Percentiles rank a stretch among this genome's conserved stretches.
Evolutionary conservation across 2,329 filamentous ascomycete genomes (phyloP).

Genomic region (Hyphodiscus sp.): DNA sequence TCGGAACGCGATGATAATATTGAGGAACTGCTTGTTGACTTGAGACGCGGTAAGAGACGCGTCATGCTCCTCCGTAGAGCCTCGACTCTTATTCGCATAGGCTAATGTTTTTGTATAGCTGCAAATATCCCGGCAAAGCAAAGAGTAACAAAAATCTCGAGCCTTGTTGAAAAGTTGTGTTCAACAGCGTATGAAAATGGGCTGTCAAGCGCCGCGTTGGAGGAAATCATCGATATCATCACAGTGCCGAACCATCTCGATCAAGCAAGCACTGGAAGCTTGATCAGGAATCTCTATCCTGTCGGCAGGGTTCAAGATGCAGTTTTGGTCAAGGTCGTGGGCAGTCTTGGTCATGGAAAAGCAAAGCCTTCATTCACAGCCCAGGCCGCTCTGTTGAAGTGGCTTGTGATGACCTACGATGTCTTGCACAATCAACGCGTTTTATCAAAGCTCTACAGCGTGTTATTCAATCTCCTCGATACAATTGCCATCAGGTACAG

Average conservation of each 20-base stretch:
- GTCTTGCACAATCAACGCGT: slow-evolving; percentile 56
- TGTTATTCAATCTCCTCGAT: slow-evolving; percentile 76
- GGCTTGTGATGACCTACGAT: slow-evolving; percentile 73
- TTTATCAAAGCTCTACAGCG: slow-evolving; percentile 63
- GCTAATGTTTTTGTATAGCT: slow-evolving; percentile 35
- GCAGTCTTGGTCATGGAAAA: slow-evolving; percentile 69
- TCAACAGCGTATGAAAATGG: slow-evolving; percentile 62
- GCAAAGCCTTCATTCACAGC: slow-evolving; percentile 66
- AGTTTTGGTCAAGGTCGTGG: slow-evolving; percentile 59
- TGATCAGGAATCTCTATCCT: slow-evolving; percentile 73
- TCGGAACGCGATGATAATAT: slow-evolving; percentile 8
- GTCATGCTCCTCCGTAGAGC: slow-evolving; percentile 1
- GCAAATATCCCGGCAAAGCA: slow-evolving; percentile 59
- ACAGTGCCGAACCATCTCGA: slow-evolving; percentile 64
- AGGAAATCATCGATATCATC: slow-evolving; percentile 59
- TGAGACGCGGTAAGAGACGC: slow-evolving; percentile 24
- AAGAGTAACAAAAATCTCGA: slow-evolving; percentile 54
- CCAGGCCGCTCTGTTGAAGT: slow-evolving; percentile 67
- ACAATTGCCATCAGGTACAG: slow-evolving; percentile 65
- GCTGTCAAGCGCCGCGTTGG: slow-evolving; percentile 53
- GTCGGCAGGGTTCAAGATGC: slow-evolving; percentile 54
- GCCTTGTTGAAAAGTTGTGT: slow-evolving; percentile 56
- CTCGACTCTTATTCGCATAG: not conserved
- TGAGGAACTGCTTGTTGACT: slow-evolving; percentile 19
- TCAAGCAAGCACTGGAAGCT: slow-evolving; percentile 62